Conservation (phyloP, 345 rosid genomes). For the Ricinus communis region DNA sequence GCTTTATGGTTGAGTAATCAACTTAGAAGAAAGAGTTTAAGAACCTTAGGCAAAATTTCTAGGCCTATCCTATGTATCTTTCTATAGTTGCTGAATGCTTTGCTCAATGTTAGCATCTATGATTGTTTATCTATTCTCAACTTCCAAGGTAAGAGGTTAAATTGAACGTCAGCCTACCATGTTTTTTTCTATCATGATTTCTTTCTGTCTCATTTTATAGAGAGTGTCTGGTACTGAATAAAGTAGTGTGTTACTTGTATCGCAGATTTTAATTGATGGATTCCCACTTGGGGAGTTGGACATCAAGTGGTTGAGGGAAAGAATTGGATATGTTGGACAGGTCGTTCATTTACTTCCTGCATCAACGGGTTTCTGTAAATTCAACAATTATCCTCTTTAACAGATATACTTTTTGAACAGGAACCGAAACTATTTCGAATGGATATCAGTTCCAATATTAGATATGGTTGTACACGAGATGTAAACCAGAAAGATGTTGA, state of each 20-base stretch:
- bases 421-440: constrained; percentile 94
- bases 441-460: constrained; percentile 84
- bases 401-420: constrained; percentile 33
- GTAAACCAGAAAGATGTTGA: constrained; percentile 71
- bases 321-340: constrained; percentile 92
- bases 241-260: neutral
- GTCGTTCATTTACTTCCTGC: constrained; percentile 31
- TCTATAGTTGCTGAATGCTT: neutral
- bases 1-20: neutral
- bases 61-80: neutral
- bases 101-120: neutral
- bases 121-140: neutral
- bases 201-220: neutral
- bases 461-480: constrained; percentile 71
- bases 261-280: constrained; percentile 87
- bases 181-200: neutral
- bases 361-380: constrained; percentile 1
- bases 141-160: neutral
- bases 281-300: constrained; percentile 71
- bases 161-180: neutral
- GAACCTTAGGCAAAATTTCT: neutral
- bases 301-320: constrained; percentile 84
- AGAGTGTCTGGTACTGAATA: neutral
- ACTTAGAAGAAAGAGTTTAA: neutral
- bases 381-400: constrained; percentile 12